Evolutionary conservation across 2,329 filamentous ascomycete species (phyloP), one percentile per base, ranked within the genome.

Genomic region (Sordariomycetes sp.): DNA sequence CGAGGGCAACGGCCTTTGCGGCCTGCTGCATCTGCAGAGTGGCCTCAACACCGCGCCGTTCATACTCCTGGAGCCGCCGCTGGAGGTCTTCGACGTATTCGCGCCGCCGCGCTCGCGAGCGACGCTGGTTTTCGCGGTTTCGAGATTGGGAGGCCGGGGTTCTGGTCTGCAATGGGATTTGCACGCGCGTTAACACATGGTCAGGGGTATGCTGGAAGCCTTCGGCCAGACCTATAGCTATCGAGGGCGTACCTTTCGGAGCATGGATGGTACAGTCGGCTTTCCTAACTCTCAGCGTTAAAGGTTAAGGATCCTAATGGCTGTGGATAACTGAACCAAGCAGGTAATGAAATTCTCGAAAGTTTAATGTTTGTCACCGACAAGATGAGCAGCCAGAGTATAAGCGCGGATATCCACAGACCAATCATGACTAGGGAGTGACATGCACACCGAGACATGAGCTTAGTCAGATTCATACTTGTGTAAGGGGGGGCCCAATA

Each of bases 11-110:
- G 57, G 66, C 69, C 24, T 75, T 72, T 5, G 78, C 78, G 1
- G 75, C 76, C 28, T 69, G 70, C 64, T 82, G 79, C 74, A 82
- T 77, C 63, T 78, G 74, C 12, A 75, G 62, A 2, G 75, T 76
- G 3, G 78, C 79, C 57, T 73, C 69, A n/a, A 75, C 70, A 24
- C 74, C 77, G 4, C 66, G 69, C n/a, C 66, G 67, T 66, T 80
- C 76, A 63, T 74, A 76, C 32, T 75, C 73, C 20, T 69, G 69
- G 36, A 81, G 60, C 51, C 71, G 70, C 22, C 63, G 66, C 62
- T 78, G 75, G 59, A 82, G 67, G 15, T 70, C 69, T 54, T 74
- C 71, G 58, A 80, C 65, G 58, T 76, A 74, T 60, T 78, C 76
- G 59, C 74, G 75, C 25, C 72, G 74, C 36, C 78, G 75, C 32